Evolutionary conservation across 495 filamentous ascomycete genomes (phyloP).

Genomic region (Penicillium cosmopolitanum): DNA sequence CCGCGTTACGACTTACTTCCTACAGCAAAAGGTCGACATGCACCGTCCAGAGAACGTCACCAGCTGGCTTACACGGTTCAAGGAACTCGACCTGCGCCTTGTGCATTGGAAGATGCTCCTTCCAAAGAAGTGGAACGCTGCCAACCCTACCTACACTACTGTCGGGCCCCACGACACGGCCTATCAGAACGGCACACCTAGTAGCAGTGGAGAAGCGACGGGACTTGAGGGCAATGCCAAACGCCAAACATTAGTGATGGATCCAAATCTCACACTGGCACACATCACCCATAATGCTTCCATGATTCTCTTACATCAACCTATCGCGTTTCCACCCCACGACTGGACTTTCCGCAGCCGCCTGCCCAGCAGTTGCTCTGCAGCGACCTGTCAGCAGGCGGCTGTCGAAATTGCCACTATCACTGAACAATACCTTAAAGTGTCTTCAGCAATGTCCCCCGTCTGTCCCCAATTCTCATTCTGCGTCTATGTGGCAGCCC

Average conservation of each 20-base stretch:
- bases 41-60: slow-evolving; percentile 29
- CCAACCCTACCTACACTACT: slow-evolving; percentile 2
- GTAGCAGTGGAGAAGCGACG: neutral
- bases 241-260: slow-evolving; percentile 4
- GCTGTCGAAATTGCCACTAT: slow-evolving; percentile 13
- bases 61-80: slow-evolving; percentile 43
- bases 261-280: neutral
- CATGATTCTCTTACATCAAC: slow-evolving; percentile 49
- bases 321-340: slow-evolving; percentile 43
- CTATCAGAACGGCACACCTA: no score
- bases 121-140: slow-evolving; percentile 39
- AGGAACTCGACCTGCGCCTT: slow-evolving; percentile 42
- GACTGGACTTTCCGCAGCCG: slow-evolving; percentile 28
- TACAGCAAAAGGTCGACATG: slow-evolving; percentile 39
- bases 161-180: neutral
- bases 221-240: slow-evolving; percentile 8
- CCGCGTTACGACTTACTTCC: slow-evolving; percentile 41
- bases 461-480: slow-evolving; percentile 14
- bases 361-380: slow-evolving; percentile 40
- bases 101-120: slow-evolving; percentile 46
- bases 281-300: slow-evolving; percentile 51
- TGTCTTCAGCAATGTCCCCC: slow-evolving; percentile 5
- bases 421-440: slow-evolving; percentile 7
- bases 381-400: slow-evolving; percentile 15
- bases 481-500: slow-evolving; percentile 30